Evolutionary conservation across 1,139 yeast genomes (phyloP), one percentile per base, ranked within the genome.

Genomic region (Wickerhamiella infanticola): DNA sequence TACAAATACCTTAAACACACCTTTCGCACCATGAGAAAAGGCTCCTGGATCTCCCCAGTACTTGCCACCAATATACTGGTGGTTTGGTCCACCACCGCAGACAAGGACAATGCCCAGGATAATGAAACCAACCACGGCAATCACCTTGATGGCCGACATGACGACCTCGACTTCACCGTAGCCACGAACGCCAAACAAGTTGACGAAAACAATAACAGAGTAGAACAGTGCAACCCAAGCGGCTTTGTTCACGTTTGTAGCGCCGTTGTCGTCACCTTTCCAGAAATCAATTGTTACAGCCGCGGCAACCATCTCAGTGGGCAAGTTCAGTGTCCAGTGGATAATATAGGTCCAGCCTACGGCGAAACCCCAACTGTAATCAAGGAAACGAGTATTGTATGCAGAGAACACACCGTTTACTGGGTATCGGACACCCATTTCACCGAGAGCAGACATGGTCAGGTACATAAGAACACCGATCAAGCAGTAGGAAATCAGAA

Each of bases 1-100:
- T 44, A 86, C 85, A 57, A 86, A 81, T 33, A 81, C 81, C n/a
- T 83, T 68, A 57, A 85, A 75, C 29, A 84, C 77, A 54, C 95
- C 95, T 60, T 85, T 84, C 69, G 74, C 83, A 48, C 68, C 85
- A 70, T 65, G 66, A 49, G 68, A 72, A 65, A 70, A 77, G 4
- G 84, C 73, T 44, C 84, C 85, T 0, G 83, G 82, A 47, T 68
- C 57, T 48, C 68, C 69, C 84, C 84, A 80, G 61, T 75, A 72
- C 48, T 61, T 66, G 18, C 70, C 76, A 31, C 90, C 93, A 49
- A 79, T 66, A 59, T 76, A 79, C 27, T 77, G 79, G 47, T 69
- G 71, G 38, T 63, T 63, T 39, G 82, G 81, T 8, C 79, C 81
- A 50, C 85, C 85, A 48, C 88, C 88, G 53, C 77, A 69, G 40